Base-by-base conservation (phyloP, 2,329 filamentous ascomycete species). In the Dactylellina leptospora region DNA sequence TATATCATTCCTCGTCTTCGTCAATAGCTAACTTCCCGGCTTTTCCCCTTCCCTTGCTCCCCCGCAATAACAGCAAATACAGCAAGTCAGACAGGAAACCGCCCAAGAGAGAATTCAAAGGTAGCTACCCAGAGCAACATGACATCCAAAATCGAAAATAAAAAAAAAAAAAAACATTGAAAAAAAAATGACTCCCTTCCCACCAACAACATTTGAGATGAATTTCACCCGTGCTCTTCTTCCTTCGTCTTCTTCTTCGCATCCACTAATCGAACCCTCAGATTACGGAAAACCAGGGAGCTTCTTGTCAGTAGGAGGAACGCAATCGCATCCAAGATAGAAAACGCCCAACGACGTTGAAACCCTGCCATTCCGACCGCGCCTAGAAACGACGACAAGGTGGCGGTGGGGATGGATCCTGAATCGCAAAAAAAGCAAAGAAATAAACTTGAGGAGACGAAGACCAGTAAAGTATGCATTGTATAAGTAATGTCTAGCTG, bases 251-350 rank as follows among this genome's bases (percentile, higher is more conserved):
- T 16, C 8, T 40, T 40, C 36, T 40, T 40, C 11, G 36, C 4
- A 16, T 4, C 1, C 13, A 40, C 11, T 40, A 40, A 40, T 40
- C 36, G 13, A 40, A n/a, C 10, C 11, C 22, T 13, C 40, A 61
- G 56, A 11, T 30, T 61, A 50, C 44, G 42, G 13, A 51, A 45
- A 36, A 51, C 64, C n/a, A 42, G 64, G 44, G 48, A 70, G 18
- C n/a, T 22, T 25, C 42, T 70, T 1, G 56, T 70, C 33, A 18
- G 30, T 44, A 28, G 56, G 48, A 61, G 56, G 45, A 58, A 62
- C 22, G 64, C 56, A 56, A 61, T 70, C 25, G 48, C 44, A 30
- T 55, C 64, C 42, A 70, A 70, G 38, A 56, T 70, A 33, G 11
- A 48, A 40, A n/a, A 2, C 36, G 36, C 36, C 36, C 36, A 40